Evolutionary conservation across 2,329 filamentous ascomycete species (phyloP).

Genomic region (Penicillium italicum): DNA sequence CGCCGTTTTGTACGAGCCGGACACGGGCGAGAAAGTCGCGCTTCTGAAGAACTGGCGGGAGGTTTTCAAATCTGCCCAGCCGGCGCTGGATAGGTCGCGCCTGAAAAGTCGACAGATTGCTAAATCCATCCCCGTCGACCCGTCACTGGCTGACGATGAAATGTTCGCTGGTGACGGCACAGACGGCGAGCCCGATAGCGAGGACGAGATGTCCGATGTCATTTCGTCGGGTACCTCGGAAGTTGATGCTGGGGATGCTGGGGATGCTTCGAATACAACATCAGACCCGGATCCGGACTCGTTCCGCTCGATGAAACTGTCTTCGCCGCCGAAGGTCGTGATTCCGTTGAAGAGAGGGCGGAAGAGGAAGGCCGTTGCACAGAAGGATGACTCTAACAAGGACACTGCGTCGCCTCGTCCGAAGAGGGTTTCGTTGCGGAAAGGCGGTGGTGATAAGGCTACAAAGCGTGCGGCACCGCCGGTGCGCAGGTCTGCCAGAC

Average conservation of each 20-base stretch:
- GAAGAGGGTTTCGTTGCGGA: conserved; percentile 26
- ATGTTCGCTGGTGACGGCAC: neutral
- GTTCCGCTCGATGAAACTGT: neutral
- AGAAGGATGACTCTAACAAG: conserved; percentile 6
- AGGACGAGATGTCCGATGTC: conserved; percentile 21
- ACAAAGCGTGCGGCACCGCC: conserved; percentile 13
- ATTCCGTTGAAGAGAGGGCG: conserved; percentile 2
- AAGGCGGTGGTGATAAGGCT: conserved; percentile 10
- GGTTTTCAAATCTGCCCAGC: conserved; percentile 39
- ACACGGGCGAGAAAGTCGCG: conserved; percentile 42
- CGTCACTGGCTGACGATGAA: conserved; percentile 4
- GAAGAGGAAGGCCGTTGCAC: conserved; percentile 6
- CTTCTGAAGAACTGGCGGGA: conserved; percentile 48
- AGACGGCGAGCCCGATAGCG: conserved; percentile 11
- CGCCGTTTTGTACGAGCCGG: conserved; percentile 35
- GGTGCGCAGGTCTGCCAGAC: conserved; percentile 30
- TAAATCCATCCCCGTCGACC: neutral
- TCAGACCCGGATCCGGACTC: conserved; percentile 12
- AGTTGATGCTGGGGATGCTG: conserved; percentile 17
- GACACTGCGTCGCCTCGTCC: conserved; percentile 14
- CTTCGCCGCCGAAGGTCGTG: conserved; percentile 16
- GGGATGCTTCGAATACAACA: conserved; percentile 23
- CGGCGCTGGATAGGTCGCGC: conserved; percentile 25
- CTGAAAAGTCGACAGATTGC: conserved; percentile 14
- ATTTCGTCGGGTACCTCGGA: conserved; percentile 12